Percentiles rank a stretch among this genome's conserved stretches.
Conservation (phyloP, 2,329 filamentous ascomycete genomes). For the Cryphonectria japonica region DNA sequence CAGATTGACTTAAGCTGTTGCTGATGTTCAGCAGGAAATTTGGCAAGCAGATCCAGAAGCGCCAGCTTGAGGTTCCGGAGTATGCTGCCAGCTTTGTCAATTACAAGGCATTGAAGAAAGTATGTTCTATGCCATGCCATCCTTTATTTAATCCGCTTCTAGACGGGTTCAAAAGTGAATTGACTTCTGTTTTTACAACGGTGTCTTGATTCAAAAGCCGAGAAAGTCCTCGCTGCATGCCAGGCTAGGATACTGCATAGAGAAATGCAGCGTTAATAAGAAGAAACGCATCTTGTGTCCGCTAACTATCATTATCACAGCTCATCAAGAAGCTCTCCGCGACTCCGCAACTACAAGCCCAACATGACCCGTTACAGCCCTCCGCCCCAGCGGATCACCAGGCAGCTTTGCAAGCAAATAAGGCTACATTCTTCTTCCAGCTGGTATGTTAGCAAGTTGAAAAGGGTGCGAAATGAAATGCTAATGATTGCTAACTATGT, state of each 20-base stretch:
- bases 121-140: conserved; percentile 44
- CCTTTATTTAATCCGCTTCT: neutral
- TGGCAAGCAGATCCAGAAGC: conserved; percentile 98
- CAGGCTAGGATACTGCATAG: neutral
- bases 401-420: conserved; percentile 90
- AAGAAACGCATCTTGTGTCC: conserved; percentile 18
- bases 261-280: neutral
- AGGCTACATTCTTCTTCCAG: conserved; percentile 98
- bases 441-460: conserved; percentile 62
- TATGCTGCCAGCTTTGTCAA: conserved; percentile 99
- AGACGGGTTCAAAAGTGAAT: neutral
- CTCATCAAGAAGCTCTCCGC: conserved; percentile 98
- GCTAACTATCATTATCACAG: conserved; percentile 54
- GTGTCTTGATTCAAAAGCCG: neutral
- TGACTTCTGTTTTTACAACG: conserved; percentile 11
- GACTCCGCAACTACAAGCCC: conserved; percentile 80
- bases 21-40: conserved; percentile 77
- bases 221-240: neutral
- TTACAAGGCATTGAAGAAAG: conserved; percentile 99
- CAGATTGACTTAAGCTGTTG: conserved; percentile 16
- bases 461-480: conserved; percentile 26
- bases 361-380: conserved; percentile 63
- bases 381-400: conserved; percentile 71
- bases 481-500: conserved; percentile 44
- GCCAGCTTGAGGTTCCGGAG: conserved; percentile 97